Conservation (phyloP, 257 asterid genomes). For the Galeopsis tetrahit region DNA sequence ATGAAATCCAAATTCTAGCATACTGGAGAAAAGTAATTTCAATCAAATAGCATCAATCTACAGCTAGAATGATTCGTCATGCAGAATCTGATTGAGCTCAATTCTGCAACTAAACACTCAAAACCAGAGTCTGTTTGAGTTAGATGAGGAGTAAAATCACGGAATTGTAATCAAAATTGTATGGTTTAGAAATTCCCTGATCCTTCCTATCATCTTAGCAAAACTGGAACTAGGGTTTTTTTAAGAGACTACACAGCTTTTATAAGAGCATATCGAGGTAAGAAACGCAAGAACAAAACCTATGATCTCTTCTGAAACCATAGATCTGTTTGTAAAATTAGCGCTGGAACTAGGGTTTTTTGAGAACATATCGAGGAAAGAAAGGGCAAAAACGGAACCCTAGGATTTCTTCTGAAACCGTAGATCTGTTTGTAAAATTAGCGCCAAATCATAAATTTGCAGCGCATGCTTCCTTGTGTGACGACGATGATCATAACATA, state of each 20-base stretch:
- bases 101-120: slow-evolving; percentile 19
- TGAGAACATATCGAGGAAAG: slow-evolving; percentile 24
- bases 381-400: slow-evolving; percentile 33
- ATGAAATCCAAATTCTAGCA: slow-evolving; percentile 19
- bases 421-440: slow-evolving; percentile 40
- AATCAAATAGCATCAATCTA: slow-evolving; percentile 35
- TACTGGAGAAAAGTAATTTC: slow-evolving; percentile 9
- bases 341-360: slow-evolving; percentile 39
- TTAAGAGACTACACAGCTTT: slow-evolving; percentile 27
- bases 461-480: slow-evolving; percentile 20
- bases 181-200: slow-evolving; percentile 45
- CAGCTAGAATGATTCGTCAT: slow-evolving; percentile 35
- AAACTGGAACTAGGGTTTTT: slow-evolving; percentile 66
- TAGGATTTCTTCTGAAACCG: slow-evolving; percentile 36
- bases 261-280: slow-evolving; percentile 9
- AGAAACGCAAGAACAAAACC: slow-evolving; percentile 28
- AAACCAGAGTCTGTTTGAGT: background rate
- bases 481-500: slow-evolving; percentile 25
- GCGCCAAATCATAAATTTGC: slow-evolving; percentile 31
- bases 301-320: slow-evolving; percentile 35
- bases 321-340: slow-evolving; percentile 40
- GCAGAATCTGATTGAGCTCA: slow-evolving; percentile 42
- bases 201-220: slow-evolving; percentile 43
- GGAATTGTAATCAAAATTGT: slow-evolving; percentile 33
- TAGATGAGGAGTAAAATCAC: slow-evolving; percentile 27